Evolutionary conservation across 2,329 filamentous ascomycete genomes (phyloP), one percentile per base, ranked within the genome.

Genomic region (Calonectria pteridis): DNA sequence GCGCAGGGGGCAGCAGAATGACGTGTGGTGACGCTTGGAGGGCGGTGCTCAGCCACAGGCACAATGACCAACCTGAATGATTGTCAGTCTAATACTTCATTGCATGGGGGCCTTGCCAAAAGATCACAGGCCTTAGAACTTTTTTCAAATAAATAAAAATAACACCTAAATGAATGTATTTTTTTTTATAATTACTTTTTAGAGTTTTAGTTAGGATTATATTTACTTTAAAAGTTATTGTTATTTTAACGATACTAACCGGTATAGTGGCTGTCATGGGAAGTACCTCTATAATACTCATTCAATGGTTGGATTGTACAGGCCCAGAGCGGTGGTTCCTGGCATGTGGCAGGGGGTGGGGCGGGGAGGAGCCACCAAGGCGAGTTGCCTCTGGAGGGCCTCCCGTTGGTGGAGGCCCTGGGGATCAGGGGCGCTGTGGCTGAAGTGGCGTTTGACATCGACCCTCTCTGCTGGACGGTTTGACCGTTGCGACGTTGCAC

Each of bases 21-120:
- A 62, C 59, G 59, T 64, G 37, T 51, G 51, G 59, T 62, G 69
- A 71, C 62, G 69, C 40, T 26, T 9, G 5, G 55, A 55, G 51
- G 64, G 69, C 53, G 64, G 65, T 58, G 70, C 70, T 55, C 35
- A 72, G 69, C 69, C 69, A 72, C 69, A 72, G 64, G 53, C 46
- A 23, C 53, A 33, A 29, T 28, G 16, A 28, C 33, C 35, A 31
- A 33, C 63, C n/a, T n/a, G n/a, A n/a, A n/a, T n/a, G n/a, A n/a
- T n/a, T n/a, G n/a, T n/a, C n/a, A n/a, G n/a, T n/a, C n/a, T n/a
- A n/a, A n/a, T n/a, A n/a, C n/a, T n/a, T n/a, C n/a, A n/a, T n/a
- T n/a, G n/a, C n/a, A n/a, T n/a, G n/a, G n/a, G n/a, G n/a, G n/a
- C n/a, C n/a, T n/a, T n/a, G n/a, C n/a, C n/a, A n/a, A n/a, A n/a